A percentile compares a stretch with the other conserved stretches of the same genome.
phyloP scores from a whole-genome alignment of 108 stramenopile genomes.

The Stephanodiscus minutulus region DNA sequence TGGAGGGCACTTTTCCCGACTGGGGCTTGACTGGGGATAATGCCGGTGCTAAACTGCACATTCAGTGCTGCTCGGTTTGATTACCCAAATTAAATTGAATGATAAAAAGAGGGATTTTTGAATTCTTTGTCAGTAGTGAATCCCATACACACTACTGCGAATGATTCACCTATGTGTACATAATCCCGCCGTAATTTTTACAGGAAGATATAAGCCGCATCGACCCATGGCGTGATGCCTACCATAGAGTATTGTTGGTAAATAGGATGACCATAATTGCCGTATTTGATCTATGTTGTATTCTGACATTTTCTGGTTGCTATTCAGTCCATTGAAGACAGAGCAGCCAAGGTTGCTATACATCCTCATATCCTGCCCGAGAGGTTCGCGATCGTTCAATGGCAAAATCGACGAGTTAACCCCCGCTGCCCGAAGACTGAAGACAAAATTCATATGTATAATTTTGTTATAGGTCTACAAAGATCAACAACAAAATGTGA shows the following conservation, averaged over 20 bases:
- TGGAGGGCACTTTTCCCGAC: constrained; percentile 1
- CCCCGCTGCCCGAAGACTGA: constrained; percentile 22
- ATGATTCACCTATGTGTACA: too few species aligned
- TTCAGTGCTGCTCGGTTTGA: constrained; percentile 2
- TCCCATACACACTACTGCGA: too few species aligned
- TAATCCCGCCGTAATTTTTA: neutral
- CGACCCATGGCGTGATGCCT: constrained; percentile 45
- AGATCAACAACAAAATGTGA: too few species aligned
- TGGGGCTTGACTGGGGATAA: constrained; percentile 9
- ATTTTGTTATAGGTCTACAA: too few species aligned
- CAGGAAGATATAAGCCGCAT: constrained; percentile 24
- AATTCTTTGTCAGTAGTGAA: neutral
- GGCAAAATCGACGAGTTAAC: constrained; percentile 14
- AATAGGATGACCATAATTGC: constrained; percentile 43
- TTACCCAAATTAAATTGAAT: too few species aligned
- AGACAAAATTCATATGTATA: constrained; percentile 38
- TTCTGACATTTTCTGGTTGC: constrained; percentile 9
- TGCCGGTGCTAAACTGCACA: neutral
- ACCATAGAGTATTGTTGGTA: constrained; percentile 39
- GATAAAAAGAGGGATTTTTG: too few species aligned
- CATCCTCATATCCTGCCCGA: constrained; percentile 39
- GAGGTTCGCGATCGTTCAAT: constrained; percentile 23
- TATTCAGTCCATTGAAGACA: constrained; percentile 29
- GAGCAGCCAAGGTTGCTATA: constrained; percentile 38
- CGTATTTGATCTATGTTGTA: constrained; percentile 23